A percentile compares a stretch with the other conserved stretches of the same genome.
These are phyloP conservation scores for Copromyces sp. DNA, from an alignment of 495 filamentous ascomycete genomes.

Conservation along the genomic window DNA sequence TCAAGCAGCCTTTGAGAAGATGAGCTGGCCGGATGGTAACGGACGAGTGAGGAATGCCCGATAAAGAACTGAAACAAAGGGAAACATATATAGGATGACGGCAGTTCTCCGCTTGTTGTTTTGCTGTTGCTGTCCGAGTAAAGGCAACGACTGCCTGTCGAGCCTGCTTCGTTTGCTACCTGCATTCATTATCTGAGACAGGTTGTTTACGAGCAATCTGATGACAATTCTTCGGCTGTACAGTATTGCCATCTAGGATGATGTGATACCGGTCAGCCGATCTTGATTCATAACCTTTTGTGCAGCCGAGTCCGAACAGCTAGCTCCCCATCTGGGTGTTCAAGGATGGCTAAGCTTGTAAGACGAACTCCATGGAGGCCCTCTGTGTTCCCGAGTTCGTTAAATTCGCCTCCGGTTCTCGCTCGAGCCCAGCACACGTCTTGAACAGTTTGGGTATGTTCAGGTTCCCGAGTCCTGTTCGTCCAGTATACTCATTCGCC, in stretches of 20 bases:
- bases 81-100: constrained; percentile 18
- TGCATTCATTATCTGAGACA: constrained; percentile 2
- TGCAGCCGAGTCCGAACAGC: background rate
- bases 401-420: constrained; percentile 1
- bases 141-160: constrained; percentile 21
- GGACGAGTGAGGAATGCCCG: constrained; percentile 8
- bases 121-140: constrained; percentile 38
- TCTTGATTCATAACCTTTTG: background rate
- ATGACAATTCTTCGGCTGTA: background rate
- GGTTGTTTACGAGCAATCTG: constrained; percentile 16
- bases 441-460: background rate
- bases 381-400: constrained; percentile 10
- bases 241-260: constrained; percentile 6
- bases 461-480: background rate
- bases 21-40: constrained; percentile 7
- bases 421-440: constrained; percentile 5
- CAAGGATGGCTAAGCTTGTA: constrained; percentile 26
- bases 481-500: background rate
- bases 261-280: constrained; percentile 5
- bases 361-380: constrained; percentile 30
- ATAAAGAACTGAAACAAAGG: constrained; percentile 10
- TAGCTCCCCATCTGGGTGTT: constrained; percentile 9
- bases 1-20: constrained; percentile 1
- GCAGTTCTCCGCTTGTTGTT: constrained; percentile 28
- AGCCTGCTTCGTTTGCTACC: constrained; percentile 14